Conservation (phyloP, 768 basidiomycete genomes). For the Boletus sp. region DNA sequence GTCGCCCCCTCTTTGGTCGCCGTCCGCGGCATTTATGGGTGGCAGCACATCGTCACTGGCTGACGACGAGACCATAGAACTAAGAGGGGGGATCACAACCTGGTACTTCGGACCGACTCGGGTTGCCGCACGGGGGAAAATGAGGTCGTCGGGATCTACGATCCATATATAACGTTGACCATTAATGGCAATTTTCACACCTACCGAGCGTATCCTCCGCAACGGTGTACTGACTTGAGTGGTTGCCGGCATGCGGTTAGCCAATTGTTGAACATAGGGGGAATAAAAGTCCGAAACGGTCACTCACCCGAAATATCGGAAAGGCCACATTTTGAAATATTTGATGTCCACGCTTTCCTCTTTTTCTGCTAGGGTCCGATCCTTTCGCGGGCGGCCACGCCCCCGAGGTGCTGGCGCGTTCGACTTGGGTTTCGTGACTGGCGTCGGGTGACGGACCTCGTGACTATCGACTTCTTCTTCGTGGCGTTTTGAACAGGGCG, state of each 20-base stretch:
- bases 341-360: conserved; percentile 78
- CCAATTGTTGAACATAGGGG: neutral
- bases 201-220: conserved; percentile 89
- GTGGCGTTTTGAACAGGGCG: conserved; percentile 84
- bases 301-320: conserved; percentile 94
- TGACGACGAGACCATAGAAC: conserved; percentile 40
- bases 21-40: conserved; percentile 14
- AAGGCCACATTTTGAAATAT: conserved; percentile 90
- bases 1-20: conserved; percentile 66
- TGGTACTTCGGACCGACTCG: conserved; percentile 90
- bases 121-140: conserved; percentile 91
- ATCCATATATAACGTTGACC: conserved; percentile 28
- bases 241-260: conserved; percentile 14
- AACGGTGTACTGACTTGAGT: conserved; percentile 75
- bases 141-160: conserved; percentile 92
- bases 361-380: conserved; percentile 66
- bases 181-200: conserved; percentile 25
- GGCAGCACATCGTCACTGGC: neutral
- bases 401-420: conserved; percentile 73
- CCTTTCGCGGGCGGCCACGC: conserved; percentile 76
- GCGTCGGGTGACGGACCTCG: conserved; percentile 59
- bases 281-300: neutral
- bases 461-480: conserved; percentile 84
- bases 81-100: conserved; percentile 47
- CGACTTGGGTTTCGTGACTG: conserved; percentile 57